Conservation (phyloP, 1,284 basidiomycete species). For the Cutaneotrichosporon dermatis region DNA sequence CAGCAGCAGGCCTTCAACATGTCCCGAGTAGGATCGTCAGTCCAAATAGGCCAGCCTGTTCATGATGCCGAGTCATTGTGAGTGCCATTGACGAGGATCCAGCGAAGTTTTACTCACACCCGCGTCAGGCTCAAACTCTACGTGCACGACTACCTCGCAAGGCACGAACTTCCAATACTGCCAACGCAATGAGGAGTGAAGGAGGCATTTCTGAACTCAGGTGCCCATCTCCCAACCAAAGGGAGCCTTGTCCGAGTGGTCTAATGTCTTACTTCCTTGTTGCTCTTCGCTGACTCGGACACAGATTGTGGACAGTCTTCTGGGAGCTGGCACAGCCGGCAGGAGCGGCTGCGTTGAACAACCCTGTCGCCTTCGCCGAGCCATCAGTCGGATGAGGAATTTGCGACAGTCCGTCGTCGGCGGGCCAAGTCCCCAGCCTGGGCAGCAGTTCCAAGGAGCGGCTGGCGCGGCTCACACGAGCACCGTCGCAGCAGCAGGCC, state of each 20-base stretch:
- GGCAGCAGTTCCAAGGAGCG: constrained; percentile 17
- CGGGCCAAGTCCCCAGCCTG: constrained; percentile 12
- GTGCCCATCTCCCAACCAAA: constrained; percentile 47
- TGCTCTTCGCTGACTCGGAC: not conserved
- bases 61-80: constrained; percentile 38
- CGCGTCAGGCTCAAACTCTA: constrained; percentile 40
- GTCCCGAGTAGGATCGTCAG: constrained; percentile 31
- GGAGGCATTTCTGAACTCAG: constrained; percentile 39
- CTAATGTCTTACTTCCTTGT: no score
- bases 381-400: constrained; percentile 34
- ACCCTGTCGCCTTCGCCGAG: constrained; percentile 38
- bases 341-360: constrained; percentile 43
- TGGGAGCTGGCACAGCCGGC: constrained; percentile 49
- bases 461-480: constrained; percentile 9
- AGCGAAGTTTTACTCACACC: constrained; percentile 10
- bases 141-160: constrained; percentile 46
- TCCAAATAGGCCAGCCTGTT: constrained; percentile 20
- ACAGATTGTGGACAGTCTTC: constrained; percentile 50
- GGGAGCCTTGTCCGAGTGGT: constrained; percentile 49
- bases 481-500: not conserved
- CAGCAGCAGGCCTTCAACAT: constrained; percentile 30
- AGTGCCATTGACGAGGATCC: constrained; percentile 18
- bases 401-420: constrained; percentile 9
- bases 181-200: constrained; percentile 41
- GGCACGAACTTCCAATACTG: constrained; percentile 38